Conservation (phyloP, 345 rosid genomes). For the Moringa oleifera region DNA sequence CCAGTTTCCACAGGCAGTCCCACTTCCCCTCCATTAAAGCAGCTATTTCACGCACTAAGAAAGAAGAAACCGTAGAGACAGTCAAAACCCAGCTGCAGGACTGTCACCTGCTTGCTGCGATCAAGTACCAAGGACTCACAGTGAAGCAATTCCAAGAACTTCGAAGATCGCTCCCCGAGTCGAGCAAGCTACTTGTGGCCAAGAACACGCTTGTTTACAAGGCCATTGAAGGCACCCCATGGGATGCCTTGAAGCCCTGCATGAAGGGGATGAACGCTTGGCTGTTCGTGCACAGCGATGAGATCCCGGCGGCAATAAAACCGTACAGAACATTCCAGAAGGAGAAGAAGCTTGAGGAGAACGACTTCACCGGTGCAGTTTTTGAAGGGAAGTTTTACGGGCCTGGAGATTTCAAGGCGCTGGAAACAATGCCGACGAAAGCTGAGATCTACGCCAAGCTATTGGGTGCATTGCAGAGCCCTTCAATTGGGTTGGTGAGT, state of each 20-base stretch:
- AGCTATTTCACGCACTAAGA: conserved; percentile 77
- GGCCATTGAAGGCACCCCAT: conserved; percentile 83
- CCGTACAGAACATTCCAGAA: conserved; percentile 77
- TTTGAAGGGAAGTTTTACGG: conserved; percentile 89
- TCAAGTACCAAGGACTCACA: conserved; percentile 70
- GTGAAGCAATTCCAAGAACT: conserved; percentile 87
- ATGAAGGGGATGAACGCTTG: conserved; percentile 98
- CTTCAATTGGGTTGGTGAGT: conserved; percentile 68
- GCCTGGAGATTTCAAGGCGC: conserved; percentile 62
- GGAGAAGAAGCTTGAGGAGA: conserved; percentile 63
- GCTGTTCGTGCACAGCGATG: conserved; percentile 89
- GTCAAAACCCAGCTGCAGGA: conserved; percentile 76
- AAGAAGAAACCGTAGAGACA: conserved; percentile 75
- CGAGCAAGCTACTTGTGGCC: conserved; percentile 67
- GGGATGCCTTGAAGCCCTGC: conserved; percentile 83
- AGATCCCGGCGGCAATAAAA: conserved; percentile 73
- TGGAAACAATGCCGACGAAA: conserved; percentile 79
- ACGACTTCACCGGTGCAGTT: conserved; percentile 84
- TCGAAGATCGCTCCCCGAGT: conserved; percentile 61
- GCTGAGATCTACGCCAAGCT: conserved; percentile 85
- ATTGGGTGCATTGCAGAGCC: conserved; percentile 72
- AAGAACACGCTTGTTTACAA: conserved; percentile 82
- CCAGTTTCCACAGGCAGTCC: conserved; percentile 10
- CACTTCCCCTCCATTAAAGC: conserved; percentile 42
- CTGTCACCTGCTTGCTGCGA: conserved; percentile 78